Conservation (phyloP, 805 yeast species). For the Ogataea methanolica region DNA sequence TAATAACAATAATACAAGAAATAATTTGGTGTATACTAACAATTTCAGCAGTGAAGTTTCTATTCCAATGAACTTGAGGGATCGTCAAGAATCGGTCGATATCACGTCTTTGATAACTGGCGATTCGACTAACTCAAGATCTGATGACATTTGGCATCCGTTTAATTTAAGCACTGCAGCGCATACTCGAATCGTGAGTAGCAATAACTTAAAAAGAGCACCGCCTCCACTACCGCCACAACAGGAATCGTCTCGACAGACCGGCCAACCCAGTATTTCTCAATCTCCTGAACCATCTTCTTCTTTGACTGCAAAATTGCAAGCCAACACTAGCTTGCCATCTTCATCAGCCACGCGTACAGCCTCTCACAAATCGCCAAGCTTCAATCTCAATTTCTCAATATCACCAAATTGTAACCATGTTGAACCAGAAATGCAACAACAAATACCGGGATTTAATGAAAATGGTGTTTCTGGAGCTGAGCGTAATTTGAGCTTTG, state of each 20-base stretch:
- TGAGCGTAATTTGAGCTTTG: slow-evolving; percentile 18
- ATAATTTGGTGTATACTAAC: neutral
- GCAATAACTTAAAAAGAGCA: neutral
- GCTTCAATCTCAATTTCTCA: no score
- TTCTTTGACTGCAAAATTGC: no score
- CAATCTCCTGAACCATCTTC: no score
- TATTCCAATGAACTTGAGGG: neutral
- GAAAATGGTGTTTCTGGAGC: neutral
- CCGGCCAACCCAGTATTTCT: no score
- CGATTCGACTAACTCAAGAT: slow-evolving; percentile 1
- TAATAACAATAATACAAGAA: neutral
- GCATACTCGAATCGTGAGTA: neutral
- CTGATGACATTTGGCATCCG: slow-evolving; percentile 24
- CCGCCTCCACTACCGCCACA: neutral
- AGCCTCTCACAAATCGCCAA: no score
- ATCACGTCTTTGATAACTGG: slow-evolving; percentile 20
- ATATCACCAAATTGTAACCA: no score
- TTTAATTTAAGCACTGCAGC: slow-evolving; percentile 6
- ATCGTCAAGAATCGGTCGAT: slow-evolving; percentile 18
- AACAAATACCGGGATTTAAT: no score
- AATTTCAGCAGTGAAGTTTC: neutral
- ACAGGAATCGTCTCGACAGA: no score
- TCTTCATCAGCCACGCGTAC: no score
- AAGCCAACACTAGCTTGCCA: no score
- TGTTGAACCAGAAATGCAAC: no score